phyloP scores from a whole-genome alignment of 768 basidiomycete species.

The Pleurotus pulmonarius region DNA sequence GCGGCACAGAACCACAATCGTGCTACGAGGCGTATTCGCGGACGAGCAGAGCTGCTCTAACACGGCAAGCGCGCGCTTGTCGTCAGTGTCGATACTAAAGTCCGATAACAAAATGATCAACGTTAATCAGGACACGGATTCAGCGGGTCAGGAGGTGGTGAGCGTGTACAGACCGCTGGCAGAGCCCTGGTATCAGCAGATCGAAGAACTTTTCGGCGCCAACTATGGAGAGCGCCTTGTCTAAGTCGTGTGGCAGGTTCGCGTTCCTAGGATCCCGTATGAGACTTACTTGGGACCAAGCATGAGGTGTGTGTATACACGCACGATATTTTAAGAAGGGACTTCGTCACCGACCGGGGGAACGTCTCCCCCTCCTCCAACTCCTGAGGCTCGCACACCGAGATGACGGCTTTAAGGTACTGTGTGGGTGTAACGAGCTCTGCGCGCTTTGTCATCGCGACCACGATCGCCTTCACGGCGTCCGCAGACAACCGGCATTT shows the following conservation, averaged over 20 bases:
- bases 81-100: conserved; percentile 21
- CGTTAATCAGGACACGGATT: not conserved
- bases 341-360: conserved; percentile 33
- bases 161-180: not conserved
- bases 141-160: too few relatives aligned
- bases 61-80: conserved; percentile 23
- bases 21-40: conserved; percentile 24
- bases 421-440: conserved; percentile 48
- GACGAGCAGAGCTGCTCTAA: conserved; percentile 36
- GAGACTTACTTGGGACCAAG: too few relatives aligned
- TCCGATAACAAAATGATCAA: too few relatives aligned
- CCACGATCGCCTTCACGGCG: conserved; percentile 58
- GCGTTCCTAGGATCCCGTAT: too few relatives aligned
- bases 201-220: conserved; percentile 21
- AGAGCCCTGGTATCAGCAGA: conserved; percentile 22
- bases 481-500: conserved; percentile 55
- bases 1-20: conserved; percentile 27
- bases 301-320: conserved; percentile 15
- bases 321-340: conserved; percentile 46
- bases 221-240: conserved; percentile 11
- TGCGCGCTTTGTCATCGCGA: conserved; percentile 49
- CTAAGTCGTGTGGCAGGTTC: conserved; percentile 9
- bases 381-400: conserved; percentile 59
- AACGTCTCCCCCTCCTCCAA: conserved; percentile 43
- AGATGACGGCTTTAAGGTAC: conserved; percentile 60